phyloP scores from a whole-genome alignment of 345 rosid species.

The Carallia pectinifolia region DNA sequence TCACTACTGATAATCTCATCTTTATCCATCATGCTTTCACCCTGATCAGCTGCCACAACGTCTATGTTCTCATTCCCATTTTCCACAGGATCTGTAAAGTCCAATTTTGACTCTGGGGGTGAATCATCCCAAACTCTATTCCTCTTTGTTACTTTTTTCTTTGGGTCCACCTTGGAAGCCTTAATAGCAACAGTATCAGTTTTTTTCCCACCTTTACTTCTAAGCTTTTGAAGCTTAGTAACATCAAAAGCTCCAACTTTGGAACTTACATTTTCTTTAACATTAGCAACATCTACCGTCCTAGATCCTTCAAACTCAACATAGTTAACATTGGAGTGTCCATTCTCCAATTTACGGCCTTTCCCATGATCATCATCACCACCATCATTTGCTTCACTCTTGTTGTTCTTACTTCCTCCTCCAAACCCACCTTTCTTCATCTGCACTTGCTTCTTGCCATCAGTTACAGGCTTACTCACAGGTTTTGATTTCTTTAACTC shows the following conservation, averaged over 20 bases:
- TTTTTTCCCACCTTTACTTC: slow-evolving; percentile 87
- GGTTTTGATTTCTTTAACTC: slow-evolving; percentile 75
- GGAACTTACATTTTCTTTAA: slow-evolving; percentile 72
- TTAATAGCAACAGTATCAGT: slow-evolving; percentile 65
- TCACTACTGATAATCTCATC: slow-evolving; percentile 89
- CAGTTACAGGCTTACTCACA: slow-evolving; percentile 47
- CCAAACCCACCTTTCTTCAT: slow-evolving; percentile 51
- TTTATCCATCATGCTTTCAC: slow-evolving; percentile 98
- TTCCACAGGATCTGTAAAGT: slow-evolving; percentile 70
- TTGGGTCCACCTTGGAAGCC: slow-evolving; percentile 71
- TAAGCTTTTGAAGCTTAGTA: slow-evolving; percentile 84
- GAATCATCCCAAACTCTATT: slow-evolving; percentile 94
- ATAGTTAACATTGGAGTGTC: slow-evolving; percentile 52
- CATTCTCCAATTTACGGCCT: slow-evolving; percentile 56
- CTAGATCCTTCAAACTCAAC: slow-evolving; percentile 41
- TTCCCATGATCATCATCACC: slow-evolving; percentile 49
- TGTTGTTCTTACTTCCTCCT: slow-evolving; percentile 53
- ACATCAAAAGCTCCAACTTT: slow-evolving; percentile 77
- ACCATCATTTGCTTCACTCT: slow-evolving; percentile 47
- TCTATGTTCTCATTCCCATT: slow-evolving; percentile 52
- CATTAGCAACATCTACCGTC: slow-evolving; percentile 50
- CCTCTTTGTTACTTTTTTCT: slow-evolving; percentile 75
- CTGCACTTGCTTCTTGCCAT: slow-evolving; percentile 61
- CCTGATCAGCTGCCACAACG: slow-evolving; percentile 73
- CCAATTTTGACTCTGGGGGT: slow-evolving; percentile 69